Conservation (phyloP, 106 monocot genomes). For the Triglochin maritima region DNA sequence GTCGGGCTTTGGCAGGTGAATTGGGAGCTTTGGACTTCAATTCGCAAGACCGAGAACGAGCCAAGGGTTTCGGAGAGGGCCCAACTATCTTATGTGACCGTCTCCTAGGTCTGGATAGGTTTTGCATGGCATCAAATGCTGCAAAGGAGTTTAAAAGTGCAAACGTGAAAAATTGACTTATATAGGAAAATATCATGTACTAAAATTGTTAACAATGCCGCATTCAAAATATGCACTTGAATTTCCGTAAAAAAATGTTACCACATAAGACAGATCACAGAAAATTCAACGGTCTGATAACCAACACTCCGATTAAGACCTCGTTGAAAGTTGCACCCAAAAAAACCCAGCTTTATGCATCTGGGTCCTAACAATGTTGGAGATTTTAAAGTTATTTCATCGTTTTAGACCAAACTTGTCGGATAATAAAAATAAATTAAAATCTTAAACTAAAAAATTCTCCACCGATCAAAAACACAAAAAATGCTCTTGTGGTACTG, state of each 20-base stretch:
- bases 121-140: slow-evolving; percentile 55
- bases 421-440: no score
- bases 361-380: no score
- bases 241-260: no score
- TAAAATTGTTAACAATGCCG: background rate
- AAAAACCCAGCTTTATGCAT: no score
- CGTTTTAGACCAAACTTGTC: no score
- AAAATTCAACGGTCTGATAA: background rate
- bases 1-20: slow-evolving; percentile 29
- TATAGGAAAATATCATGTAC: background rate
- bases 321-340: background rate
- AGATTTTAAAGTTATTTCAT: no score
- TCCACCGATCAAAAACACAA: no score
- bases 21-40: slow-evolving; percentile 47
- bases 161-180: background rate
- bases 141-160: slow-evolving; percentile 2
- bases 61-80: slow-evolving; percentile 27
- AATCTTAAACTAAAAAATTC: no score
- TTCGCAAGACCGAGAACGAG: slow-evolving; percentile 36
- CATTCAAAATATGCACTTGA: background rate
- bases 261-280: background rate
- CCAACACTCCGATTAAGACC: background rate
- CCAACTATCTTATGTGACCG: slow-evolving; percentile 33
- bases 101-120: slow-evolving; percentile 32
- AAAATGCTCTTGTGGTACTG: no score